A percentile compares a stretch with the other conserved stretches of the same genome.
Conservation (phyloP, 2,329 filamentous ascomycete genomes). For the Fusarium continuum region DNA sequence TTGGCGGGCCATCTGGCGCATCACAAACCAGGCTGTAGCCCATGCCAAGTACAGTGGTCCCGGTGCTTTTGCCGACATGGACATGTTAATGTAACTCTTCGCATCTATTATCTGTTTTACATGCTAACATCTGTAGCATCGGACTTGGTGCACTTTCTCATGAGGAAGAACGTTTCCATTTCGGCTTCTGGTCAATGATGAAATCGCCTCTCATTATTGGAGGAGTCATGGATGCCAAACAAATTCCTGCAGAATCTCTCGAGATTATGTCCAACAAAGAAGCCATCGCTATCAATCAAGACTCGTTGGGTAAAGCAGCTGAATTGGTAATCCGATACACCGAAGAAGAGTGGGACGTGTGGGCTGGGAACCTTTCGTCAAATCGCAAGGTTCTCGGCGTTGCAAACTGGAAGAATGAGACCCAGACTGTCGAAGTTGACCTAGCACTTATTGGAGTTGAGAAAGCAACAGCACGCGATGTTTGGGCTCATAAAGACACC, state of each 20-base stretch:
- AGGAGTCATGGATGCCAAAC: constrained; percentile 50
- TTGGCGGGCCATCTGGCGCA: constrained; percentile 62
- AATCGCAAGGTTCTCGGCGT: constrained; percentile 55
- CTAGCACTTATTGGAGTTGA: constrained; percentile 52
- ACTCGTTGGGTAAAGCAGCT: constrained; percentile 60
- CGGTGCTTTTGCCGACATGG: constrained; percentile 61
- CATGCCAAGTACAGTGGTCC: constrained; percentile 54
- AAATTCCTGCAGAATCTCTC: constrained; percentile 53
- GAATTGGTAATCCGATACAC: constrained; percentile 59
- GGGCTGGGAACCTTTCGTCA: constrained; percentile 58
- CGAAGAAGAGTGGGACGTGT: constrained; percentile 60
- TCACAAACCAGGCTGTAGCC: constrained; percentile 61
- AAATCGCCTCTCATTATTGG: constrained; percentile 62
- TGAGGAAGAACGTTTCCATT: constrained; percentile 62
- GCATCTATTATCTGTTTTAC: accelerated
- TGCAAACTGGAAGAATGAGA: constrained; percentile 60
- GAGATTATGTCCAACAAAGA: constrained; percentile 60
- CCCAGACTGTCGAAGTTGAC: constrained; percentile 54
- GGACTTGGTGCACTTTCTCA: constrained; percentile 56
- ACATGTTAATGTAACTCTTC: constrained; percentile 58
- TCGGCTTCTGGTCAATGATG: constrained; percentile 61
- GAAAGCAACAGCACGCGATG: constrained; percentile 51
- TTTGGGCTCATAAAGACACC: constrained; percentile 52
- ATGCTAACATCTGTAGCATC: constrained; percentile 46
- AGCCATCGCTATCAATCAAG: constrained; percentile 67